A percentile compares a stretch with the other conserved stretches of the same genome.
Evolutionary conservation across 1,284 basidiomycete genomes (phyloP).

Genomic region (Phylloporus sp.): DNA sequence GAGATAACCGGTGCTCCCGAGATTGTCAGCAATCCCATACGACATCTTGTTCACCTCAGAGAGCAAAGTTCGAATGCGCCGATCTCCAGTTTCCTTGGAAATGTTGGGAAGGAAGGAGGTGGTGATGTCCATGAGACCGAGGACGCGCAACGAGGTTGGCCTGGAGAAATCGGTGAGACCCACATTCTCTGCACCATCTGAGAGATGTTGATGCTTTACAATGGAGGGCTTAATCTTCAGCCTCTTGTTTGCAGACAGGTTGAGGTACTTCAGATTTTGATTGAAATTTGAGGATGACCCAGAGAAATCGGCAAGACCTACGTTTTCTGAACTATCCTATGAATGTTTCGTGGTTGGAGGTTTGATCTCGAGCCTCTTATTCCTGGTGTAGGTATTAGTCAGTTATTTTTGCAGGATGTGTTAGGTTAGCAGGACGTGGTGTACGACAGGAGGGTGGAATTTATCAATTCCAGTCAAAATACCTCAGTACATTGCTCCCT

Average conservation of each 20-base stretch:
- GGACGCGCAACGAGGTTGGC: constrained; percentile 80
- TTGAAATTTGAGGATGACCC: constrained; percentile 89
- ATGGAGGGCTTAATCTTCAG: constrained; percentile 76
- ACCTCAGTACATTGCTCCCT: constrained; percentile 94
- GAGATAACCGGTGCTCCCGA: constrained; percentile 79
- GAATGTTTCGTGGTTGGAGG: no score
- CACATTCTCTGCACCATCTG: constrained; percentile 24
- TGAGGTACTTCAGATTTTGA: constrained; percentile 88
- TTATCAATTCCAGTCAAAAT: constrained; percentile 99
- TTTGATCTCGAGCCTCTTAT: no score
- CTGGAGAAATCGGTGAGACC: constrained; percentile 84
- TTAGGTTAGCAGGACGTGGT: not conserved
- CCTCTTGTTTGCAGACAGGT: constrained; percentile 86
- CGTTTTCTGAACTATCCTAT: no score
- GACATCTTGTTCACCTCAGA: constrained; percentile 93
- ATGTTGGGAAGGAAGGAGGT: constrained; percentile 78
- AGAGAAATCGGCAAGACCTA: no score
- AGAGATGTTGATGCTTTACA: constrained; percentile 26
- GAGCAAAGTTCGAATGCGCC: constrained; percentile 90
- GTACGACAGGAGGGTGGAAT: constrained; percentile 28
- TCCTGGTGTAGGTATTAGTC: constrained; percentile 14
- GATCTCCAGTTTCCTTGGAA: constrained; percentile 91
- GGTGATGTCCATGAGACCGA: constrained; percentile 98
- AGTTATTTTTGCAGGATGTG: not conserved
- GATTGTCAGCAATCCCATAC: constrained; percentile 95